Evolutionary conservation across 2,329 filamentous ascomycete genomes (phyloP), one percentile per base, ranked within the genome.

Genomic region (Ophiostoma triangulosporum): DNA sequence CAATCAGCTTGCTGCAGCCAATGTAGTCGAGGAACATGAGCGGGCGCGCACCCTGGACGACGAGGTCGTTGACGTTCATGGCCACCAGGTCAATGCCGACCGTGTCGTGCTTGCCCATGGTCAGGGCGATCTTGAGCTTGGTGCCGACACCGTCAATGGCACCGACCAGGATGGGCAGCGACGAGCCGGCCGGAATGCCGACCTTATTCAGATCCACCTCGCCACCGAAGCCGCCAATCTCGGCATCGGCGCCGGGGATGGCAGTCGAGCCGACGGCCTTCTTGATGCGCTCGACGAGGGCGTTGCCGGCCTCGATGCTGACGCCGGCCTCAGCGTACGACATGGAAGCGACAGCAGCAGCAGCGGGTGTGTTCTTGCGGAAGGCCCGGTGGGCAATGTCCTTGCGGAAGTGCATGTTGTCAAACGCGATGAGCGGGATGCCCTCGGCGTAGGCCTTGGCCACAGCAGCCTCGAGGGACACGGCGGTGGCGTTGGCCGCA

Each of bases 1-100:
- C 79, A 60, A 94, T 81, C 22, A 98, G 79, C 66, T 84, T 85
- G 68, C 87, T 89, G 75, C 90, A 96, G 57, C 89, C 91, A 70
- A 94, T 96, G 77, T 95, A 97, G 73, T 98, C 93, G 58, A 97
- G 82, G 77, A 98, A 97, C 75, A 93, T 93, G 59, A 97, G 76
- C 2, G 93, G 90, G 61, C 93, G 88, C 12, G 93, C 93, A 53
- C 93, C 93, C 71, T 97, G 90, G 8, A 97, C 93, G 51, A 98
- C 84, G 0, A 98, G 77, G 64, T 98, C 93, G 68, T 98, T 98
- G 65, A 97, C 93, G 68, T 96, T 97, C 91, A 97, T 97, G 60
- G 93, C 93, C 4, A 98, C 93, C 33, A 98, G 78, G 66, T 98
- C 93, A 62, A 98, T 89, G 57, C 93, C 93, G 11, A 98, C 91